Conservation (phyloP, 495 filamentous ascomycete genomes). For the Tirmania nivea region DNA sequence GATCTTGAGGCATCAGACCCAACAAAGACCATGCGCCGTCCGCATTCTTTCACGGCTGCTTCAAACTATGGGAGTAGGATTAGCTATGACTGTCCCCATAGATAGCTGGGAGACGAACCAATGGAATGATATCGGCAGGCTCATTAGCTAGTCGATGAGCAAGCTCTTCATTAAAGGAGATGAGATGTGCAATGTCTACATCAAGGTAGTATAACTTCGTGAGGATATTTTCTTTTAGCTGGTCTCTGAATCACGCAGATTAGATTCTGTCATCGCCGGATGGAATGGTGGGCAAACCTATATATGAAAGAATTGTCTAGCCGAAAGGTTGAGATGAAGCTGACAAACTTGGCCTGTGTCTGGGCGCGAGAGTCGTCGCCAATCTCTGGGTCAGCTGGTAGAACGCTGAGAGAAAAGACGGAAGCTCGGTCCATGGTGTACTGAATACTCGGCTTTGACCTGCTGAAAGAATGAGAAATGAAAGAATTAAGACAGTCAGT, state of each 20-base stretch:
- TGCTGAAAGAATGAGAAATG: too few species aligned
- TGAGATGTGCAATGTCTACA: conserved; percentile 87
- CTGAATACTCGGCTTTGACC: too few species aligned
- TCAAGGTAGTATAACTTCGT: conserved; percentile 93
- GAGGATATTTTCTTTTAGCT: conserved; percentile 85
- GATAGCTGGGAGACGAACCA: conserved; percentile 34
- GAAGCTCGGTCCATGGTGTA: conserved; percentile 69
- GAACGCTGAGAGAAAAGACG: conserved; percentile 60
- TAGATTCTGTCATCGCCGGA: conserved; percentile 1
- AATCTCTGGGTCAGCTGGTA: conserved; percentile 38
- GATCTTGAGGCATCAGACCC: conserved; percentile 35
- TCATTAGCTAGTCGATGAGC: conserved; percentile 79
- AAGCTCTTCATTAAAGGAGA: conserved; percentile 90
- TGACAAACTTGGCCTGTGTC: conserved; percentile 41
- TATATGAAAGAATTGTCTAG: conserved; percentile 94
- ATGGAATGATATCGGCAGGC: conserved; percentile 76
- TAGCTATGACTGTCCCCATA: neutral
- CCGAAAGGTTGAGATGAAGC: conserved; percentile 87
- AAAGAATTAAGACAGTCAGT: too few species aligned
- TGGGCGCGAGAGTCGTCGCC: conserved; percentile 33
- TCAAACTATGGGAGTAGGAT: conserved; percentile 47
- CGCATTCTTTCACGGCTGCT: conserved; percentile 68
- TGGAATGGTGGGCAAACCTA: conserved; percentile 32
- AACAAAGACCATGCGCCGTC: conserved; percentile 68
- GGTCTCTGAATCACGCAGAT: conserved; percentile 39